phyloP scores from a whole-genome alignment of 495 filamentous ascomycete genomes.

The Rhizodiscina lignyota region DNA sequence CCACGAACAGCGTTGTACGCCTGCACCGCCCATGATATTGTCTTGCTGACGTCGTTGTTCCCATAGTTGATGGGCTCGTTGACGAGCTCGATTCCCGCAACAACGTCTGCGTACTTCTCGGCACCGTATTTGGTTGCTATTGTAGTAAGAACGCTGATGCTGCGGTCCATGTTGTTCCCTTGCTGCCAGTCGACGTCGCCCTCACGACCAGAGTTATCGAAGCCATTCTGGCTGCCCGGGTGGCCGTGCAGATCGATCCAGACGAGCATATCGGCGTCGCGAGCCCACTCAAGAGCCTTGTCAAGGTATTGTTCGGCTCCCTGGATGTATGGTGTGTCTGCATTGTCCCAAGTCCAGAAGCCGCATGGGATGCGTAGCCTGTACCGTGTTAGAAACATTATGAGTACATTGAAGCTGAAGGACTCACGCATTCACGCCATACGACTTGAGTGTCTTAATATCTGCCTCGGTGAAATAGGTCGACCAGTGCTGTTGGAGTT shows the following conservation, averaged over 20 bases:
- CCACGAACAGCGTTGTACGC: conserved; percentile 21
- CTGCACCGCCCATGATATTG: conserved; percentile 18
- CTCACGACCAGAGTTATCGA: conserved; percentile 23
- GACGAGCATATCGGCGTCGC: conserved; percentile 21
- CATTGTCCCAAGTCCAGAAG: conserved; percentile 27
- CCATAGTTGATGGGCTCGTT: conserved; percentile 23
- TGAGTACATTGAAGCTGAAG: conserved; percentile 8
- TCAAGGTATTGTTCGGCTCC: conserved; percentile 25
- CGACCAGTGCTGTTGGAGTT: conserved; percentile 19
- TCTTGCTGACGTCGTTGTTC: conserved; percentile 17
- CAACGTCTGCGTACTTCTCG: conserved; percentile 24
- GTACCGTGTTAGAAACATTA: conserved; percentile 1
- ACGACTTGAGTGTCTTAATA: conserved; percentile 16
- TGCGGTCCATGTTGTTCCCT: conserved; percentile 17
- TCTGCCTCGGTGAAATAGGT: conserved; percentile 24
- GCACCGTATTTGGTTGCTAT: conserved; percentile 26
- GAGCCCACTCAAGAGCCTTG: conserved; percentile 25
- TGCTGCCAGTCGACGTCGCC: conserved; percentile 24
- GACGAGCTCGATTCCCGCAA: conserved; percentile 24
- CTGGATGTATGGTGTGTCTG: conserved; percentile 17
- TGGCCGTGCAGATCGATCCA: conserved; percentile 23
- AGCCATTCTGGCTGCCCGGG: conserved; percentile 28
- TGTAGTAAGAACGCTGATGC: conserved; percentile 20
- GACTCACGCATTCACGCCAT: conserved; percentile 29
- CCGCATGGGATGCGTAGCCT: conserved; percentile 25